A percentile compares a stretch with the other conserved stretches of the same genome.
phyloP scores from a whole-genome alignment of 129 eudicot species.

The Saposhnikovia divaricata region DNA sequence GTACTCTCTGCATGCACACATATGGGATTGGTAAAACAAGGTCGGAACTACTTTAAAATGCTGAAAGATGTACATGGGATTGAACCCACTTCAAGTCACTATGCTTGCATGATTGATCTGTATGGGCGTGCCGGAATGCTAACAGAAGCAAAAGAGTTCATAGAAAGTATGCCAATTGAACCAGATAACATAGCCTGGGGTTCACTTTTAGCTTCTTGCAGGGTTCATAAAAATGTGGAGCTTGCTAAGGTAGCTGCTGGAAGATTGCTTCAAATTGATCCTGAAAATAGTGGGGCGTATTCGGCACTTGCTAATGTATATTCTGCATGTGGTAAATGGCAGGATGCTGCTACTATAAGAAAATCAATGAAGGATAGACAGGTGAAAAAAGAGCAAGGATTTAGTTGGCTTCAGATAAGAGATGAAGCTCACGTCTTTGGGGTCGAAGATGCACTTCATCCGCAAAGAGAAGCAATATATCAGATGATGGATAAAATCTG shows the following conservation, averaged over 20 bases:
- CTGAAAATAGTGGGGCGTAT: constrained; percentile 79
- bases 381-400: constrained; percentile 85
- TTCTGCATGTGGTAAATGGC: constrained; percentile 77
- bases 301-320: constrained; percentile 68
- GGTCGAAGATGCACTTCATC: constrained; percentile 68
- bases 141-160: constrained; percentile 52
- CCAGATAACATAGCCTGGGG: constrained; percentile 80
- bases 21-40: constrained; percentile 65
- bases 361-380: constrained; percentile 59
- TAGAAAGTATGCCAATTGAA: constrained; percentile 66
- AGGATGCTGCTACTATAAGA: constrained; percentile 62
- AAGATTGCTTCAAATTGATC: constrained; percentile 49
- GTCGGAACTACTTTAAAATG: constrained; percentile 43
- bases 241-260: constrained; percentile 66
- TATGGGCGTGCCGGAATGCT: constrained; percentile 75
- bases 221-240: constrained; percentile 61
- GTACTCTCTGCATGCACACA: constrained; percentile 86
- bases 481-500: constrained; percentile 55
- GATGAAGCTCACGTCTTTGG: constrained; percentile 64
- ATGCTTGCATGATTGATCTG: constrained; percentile 74
- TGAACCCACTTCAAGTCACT: constrained; percentile 65
- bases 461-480: constrained; percentile 56
- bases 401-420: constrained; percentile 71
- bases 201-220: constrained; percentile 66
- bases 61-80: constrained; percentile 62